Evolutionary conservation across 2,329 filamentous ascomycete genomes (phyloP), one percentile per base, ranked within the genome.

Genomic region (Clonostachys byssicola): DNA sequence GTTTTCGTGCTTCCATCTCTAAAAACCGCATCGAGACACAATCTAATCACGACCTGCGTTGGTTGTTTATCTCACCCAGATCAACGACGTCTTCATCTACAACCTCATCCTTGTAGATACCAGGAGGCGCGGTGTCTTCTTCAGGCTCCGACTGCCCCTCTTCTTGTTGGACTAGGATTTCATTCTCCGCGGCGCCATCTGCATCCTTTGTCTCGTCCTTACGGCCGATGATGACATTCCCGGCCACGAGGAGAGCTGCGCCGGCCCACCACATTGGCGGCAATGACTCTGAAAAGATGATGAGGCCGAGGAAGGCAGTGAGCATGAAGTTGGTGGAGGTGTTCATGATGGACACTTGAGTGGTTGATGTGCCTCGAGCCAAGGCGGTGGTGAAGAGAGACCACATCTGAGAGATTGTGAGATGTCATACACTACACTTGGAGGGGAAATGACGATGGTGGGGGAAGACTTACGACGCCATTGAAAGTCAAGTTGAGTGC

Each of bases 311-410:
- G 7, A 92, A 53, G 8, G 88, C 88, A 0, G 88, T 92, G 51
- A 90, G 67, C 67, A 92, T 77, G 64, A 92, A 92, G 68, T 92
- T 92, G 48, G 86, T 77, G 13, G 86, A 89, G 4, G 88, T 92
- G 65, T 92, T 92, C 64, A 92, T 82, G 61, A 92, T 86, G 54
- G 82, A 86, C 43, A 92, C 88, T 59, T 89, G 86, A 0, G 88
- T 89, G 9, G 88, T 90, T 2, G 86, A 90, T 49, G 80, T 78
- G 13, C 87, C 86, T 16, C 80, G 77, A 1, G 87, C 82, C n/a
- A 92, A 78, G 45, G 88, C 88, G 44, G 81, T 79, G 7, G 88
- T 92, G 70, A 92, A 92, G 43, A 92, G 77, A 0, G 85, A 83
- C 88, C 88, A 92, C 88, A 92, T 92, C 66, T 81, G 42, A 5